Evolutionary conservation across 2,329 filamentous ascomycete genomes (phyloP), one percentile per base, ranked within the genome.

Genomic region (Trichoderma oligosporum): DNA sequence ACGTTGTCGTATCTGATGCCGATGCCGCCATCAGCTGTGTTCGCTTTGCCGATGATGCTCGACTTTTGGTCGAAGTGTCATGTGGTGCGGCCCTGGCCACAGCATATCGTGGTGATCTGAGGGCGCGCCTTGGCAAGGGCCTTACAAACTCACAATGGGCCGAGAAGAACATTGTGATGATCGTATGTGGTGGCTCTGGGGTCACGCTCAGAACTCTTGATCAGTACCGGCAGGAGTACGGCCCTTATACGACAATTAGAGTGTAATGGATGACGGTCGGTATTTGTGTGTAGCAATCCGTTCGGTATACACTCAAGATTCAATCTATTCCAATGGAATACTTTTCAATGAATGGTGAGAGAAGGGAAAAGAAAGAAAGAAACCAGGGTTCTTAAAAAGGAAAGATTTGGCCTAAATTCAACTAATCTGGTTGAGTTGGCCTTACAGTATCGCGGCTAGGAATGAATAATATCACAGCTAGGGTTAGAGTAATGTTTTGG

Each of bases 111-210:
- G 84, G 81, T 0, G 71, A 81, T 38, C 68, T 95, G 66, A 80
- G 85, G 66, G 76, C 78, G 63, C 73, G 83, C 8, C 73, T 91
- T 0, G 82, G 86, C 0, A 65, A 72, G 46, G 76, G 71, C 0
- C 49, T 82, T 51, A 70, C 72, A 1, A 81, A 83, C 29, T 79
- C 80, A 31, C 79, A 90, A 61, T 85, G 80, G 72, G 75, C 77
- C 0, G 74, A 81, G 57, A 87, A 84, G 68, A 89, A 89, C 62
- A 82, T 97, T 5, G 91, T 97, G 1, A 76, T 97, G 53, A 79
- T 96, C 22, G 84, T 97, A 6, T 97, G 93, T 67, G 93, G 93
- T 42, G 89, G 88, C 4, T 85, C 81, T 20, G 84, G 84, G 68
- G 81, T 89, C 33, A 83, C 81, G 2, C 69, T 87, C 59, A 79